Evolutionary conservation across 495 filamentous ascomycete genomes (phyloP), one percentile per base, ranked within the genome.

Genomic region (Neurospora tetrasperma): DNA sequence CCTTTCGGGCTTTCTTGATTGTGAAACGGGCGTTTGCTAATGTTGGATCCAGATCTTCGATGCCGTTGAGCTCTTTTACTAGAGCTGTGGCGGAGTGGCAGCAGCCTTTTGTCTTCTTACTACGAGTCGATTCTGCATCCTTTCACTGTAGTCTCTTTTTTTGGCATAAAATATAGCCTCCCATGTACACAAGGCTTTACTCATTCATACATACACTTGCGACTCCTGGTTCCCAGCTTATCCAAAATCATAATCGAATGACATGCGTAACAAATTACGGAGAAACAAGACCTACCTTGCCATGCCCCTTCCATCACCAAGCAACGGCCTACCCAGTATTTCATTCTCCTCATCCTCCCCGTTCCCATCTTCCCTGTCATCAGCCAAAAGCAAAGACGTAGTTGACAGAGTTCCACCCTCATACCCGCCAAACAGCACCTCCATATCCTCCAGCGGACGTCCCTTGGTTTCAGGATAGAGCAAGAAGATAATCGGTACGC

Each of bases 391-490:
- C 54, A 35, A 35, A 0, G 54, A 35, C 27, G 54, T 62, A 62
- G 54, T 62, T 1, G 54, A 62, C 27, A 6, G 54, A 7, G 54
- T 62, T 14, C 27, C 4, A 31, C 27, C 27, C 6, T 5, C 54
- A 62, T 62, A 31, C 12, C 68, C 73, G 4, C 80, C 78, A 70
- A 89, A 89, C 5, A 89, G 73, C 4, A 75, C 75, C 70, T 88
- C 87, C 84, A 88, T 87, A 46, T 87, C 82, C 69, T 88, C 88
- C 1, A 88, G 79, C 0, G 83, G 76, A 16, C 83, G 78, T 4
- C 83, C 83, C 73, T 86, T 87, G 0, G 88, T 88, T 75, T 89
- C 86, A 0, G 86, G 88, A 70, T 88, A 88, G 41, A 87, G 78
- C 27, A 85, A 70, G 69, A 82, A 75, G 70, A 87, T 84, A 66